Percentiles rank a stretch among this genome's conserved stretches.
These are phyloP conservation scores for Paraconiothyrium sp. DNA, from an alignment of 2,329 filamentous ascomycete genomes.

Conservation along the genomic window DNA sequence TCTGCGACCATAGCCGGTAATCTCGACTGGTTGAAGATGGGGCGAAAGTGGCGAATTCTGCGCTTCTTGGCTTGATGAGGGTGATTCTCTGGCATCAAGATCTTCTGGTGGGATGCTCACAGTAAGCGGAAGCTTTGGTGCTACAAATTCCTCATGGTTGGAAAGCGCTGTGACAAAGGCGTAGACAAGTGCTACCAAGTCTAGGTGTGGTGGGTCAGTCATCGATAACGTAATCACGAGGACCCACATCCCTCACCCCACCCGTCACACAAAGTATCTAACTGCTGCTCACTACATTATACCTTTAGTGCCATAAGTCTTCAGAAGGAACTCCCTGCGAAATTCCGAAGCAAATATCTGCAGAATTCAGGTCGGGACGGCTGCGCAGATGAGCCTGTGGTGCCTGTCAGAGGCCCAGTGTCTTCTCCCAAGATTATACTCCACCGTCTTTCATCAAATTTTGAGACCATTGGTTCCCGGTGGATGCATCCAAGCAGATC, in stretches of 20 bases:
- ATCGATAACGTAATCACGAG: background rate
- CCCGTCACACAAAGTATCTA: background rate
- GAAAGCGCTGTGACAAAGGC: background rate
- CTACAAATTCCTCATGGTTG: background rate
- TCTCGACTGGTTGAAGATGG: conserved; percentile 31
- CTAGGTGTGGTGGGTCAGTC: background rate
- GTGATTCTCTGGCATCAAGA: conserved; percentile 34
- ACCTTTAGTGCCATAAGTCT: background rate
- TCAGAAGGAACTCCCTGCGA: background rate
- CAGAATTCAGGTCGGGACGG: too few species aligned
- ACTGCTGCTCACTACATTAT: background rate
- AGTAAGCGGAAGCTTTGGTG: background rate
- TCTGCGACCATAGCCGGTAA: conserved; percentile 23
- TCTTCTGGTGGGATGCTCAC: background rate
- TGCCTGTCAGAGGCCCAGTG: background rate
- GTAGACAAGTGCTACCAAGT: background rate
- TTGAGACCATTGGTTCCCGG: background rate
- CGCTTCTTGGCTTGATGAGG: conserved; percentile 39
- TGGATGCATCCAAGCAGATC: background rate
- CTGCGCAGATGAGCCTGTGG: background rate
- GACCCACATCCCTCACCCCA: background rate
- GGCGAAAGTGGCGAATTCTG: conserved; percentile 39
- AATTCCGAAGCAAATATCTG: too few species aligned
- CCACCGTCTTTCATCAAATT: background rate
- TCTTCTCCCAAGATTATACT: background rate